Percentiles rank a stretch among this genome's conserved stretches.
Evolutionary conservation across 768 basidiomycete species (phyloP).

Genomic region (Floccularia luteovirens): DNA sequence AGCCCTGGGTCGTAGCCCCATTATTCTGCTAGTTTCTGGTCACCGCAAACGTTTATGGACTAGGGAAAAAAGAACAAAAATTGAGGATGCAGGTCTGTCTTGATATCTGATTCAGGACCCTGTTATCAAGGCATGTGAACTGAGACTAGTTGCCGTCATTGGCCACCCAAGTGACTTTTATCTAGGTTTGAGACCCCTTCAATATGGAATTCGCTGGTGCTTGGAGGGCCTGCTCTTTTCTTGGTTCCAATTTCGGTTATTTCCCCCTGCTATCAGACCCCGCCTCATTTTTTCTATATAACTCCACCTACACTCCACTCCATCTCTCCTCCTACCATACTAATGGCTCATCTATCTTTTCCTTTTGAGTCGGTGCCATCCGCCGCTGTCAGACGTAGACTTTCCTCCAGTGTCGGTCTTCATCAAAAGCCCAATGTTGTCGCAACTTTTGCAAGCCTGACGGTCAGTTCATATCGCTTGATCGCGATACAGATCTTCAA

Average conservation of each 20-base stretch:
- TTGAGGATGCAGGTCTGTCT: too few relatives aligned
- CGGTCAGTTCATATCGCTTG: slow-evolving; percentile 36
- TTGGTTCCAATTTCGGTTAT: slow-evolving; percentile 16
- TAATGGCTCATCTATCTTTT: slow-evolving; percentile 41
- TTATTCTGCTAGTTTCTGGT: too few relatives aligned
- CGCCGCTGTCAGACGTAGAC: slow-evolving; percentile 54
- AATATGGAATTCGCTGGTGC: slow-evolving; percentile 2
- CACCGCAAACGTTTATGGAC: too few relatives aligned
- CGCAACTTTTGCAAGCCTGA: slow-evolving; percentile 53
- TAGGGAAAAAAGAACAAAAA: too few relatives aligned
- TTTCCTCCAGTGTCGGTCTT: slow-evolving; percentile 45
- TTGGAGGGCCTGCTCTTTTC: slow-evolving; percentile 6
- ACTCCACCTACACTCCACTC: slow-evolving; percentile 10
- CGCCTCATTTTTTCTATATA: slow-evolving; percentile 18
- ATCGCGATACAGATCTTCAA: slow-evolving; percentile 9
- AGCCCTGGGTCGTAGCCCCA: too few relatives aligned
- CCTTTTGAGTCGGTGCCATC: slow-evolving; percentile 63
- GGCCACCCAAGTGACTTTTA: too few relatives aligned
- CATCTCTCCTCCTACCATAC: slow-evolving; percentile 18
- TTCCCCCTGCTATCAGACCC: slow-evolving; percentile 10
- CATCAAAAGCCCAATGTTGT: slow-evolving; percentile 45
- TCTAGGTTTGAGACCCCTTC: neutral
- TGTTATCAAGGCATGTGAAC: neutral
- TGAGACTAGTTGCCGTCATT: neutral
- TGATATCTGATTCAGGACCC: neutral